Evolutionary conservation across 2,329 filamentous ascomycete genomes (phyloP), one percentile per base, ranked within the genome.

Genomic region (Coniochaeta sp.): DNA sequence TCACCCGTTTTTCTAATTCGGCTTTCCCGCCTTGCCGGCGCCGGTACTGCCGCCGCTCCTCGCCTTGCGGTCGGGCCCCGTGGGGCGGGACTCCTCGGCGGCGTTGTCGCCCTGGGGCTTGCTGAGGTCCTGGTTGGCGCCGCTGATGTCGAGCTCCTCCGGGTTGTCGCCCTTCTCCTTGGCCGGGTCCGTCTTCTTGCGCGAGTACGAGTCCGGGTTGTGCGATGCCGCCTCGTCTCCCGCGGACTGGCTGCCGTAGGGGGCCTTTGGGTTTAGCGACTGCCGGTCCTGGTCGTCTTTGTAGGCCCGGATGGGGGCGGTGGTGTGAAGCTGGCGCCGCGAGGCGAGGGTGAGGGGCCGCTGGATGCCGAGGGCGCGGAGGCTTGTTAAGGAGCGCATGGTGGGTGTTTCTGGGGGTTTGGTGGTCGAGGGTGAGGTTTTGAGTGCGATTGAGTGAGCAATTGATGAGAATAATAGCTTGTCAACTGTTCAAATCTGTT

Each of bases 201-300:
- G 84, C 69, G 91, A 81, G 73, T 90, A 96, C 1, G 91, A 88
- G 0, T 86, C 81, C 47, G 86, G 79, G 3, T 77, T 71, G 32
- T 80, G 76, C 0, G 81, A 79, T 0, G 86, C 81, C 50, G 83
- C 79, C 54, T 86, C 78, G 66, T 89, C 90, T 0, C 83, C 84
- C 3, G 85, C 89, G 57, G 84, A 86, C 69, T 88, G 85, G 60
- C 84, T 84, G 73, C 87, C 84, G 70, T 96, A 90, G 59, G 81
- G 84, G 2, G 81, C 74, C 36, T 83, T 79, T 0, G 89, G 85
- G 61, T 88, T 83, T 36, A 96, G 79, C 2, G 80, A 79, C 63
- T 88, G 81, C 58, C 85, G 82, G 69, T 87, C 80, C 64, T 81
- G 78, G 57, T 76, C 72, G 66, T 82, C 75, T 63, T 84, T 84